Conservation (phyloP, 257 asterid species). For the Echites panduratus region DNA sequence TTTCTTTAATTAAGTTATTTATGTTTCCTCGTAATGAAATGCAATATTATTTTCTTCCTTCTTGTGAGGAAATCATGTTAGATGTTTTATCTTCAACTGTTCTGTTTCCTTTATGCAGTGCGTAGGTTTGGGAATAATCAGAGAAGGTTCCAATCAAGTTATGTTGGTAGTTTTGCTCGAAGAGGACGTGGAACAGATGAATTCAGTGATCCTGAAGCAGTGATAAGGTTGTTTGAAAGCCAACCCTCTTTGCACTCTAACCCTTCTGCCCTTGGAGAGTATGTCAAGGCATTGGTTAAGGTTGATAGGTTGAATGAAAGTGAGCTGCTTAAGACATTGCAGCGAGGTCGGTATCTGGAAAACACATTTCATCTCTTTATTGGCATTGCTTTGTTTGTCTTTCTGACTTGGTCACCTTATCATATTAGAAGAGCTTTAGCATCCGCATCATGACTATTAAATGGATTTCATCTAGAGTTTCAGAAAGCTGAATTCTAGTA, state of each 20-base stretch:
- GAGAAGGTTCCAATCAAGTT: conserved; percentile 43
- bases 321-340: conserved; percentile 69
- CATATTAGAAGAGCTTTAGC: not conserved
- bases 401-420: conserved; percentile 1
- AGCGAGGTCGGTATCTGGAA: conserved; percentile 48
- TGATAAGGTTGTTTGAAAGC: conserved; percentile 75
- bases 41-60: not conserved
- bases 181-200: conserved; percentile 57
- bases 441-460: not conserved
- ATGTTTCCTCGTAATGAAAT: not conserved
- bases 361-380: not conserved
- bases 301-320: conserved; percentile 82
- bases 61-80: not conserved
- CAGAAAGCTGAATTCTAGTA: not conserved
- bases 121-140: conserved; percentile 26
- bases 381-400: conserved; percentile 1
- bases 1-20: not conserved
- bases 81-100: not conserved
- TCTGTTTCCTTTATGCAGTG: conserved; percentile 32
- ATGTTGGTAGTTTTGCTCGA: conserved; percentile 70
- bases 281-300: conserved; percentile 82
- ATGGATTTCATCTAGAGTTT: not conserved
- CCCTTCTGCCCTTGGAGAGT: conserved; percentile 75
- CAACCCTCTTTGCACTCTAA: conserved; percentile 71
- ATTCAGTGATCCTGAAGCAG: conserved; percentile 67